A percentile compares a stretch with the other conserved stretches of the same genome.
Evolutionary conservation across 2,329 filamentous ascomycete species (phyloP).

Genomic region (Stenocarpella maydis): DNA sequence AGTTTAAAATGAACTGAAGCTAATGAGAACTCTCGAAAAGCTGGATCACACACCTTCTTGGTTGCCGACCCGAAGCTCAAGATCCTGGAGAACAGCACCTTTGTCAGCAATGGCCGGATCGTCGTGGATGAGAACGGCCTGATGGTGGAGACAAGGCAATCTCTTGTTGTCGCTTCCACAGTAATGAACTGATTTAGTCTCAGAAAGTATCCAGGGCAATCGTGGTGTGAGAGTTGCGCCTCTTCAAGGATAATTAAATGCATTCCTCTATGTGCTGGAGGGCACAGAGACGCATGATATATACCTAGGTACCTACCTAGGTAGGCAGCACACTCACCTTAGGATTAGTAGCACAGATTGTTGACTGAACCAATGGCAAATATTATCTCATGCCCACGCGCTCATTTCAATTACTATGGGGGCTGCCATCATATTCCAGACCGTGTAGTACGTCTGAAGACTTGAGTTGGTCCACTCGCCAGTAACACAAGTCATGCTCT

Average conservation of each 20-base stretch:
- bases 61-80: background rate
- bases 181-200: background rate
- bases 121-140: background rate
- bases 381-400: no score
- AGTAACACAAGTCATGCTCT: no score
- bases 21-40: background rate
- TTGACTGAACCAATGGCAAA: background rate
- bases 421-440: no score
- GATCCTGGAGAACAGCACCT: background rate
- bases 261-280: no score
- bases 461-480: no score
- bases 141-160: background rate
- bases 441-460: no score
- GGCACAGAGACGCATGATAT: background rate
- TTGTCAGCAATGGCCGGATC: background rate
- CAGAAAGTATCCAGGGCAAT: background rate
- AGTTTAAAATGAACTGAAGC: background rate
- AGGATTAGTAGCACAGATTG: no score
- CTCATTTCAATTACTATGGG: no score
- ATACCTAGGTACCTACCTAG: no score
- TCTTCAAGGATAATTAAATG: no score
- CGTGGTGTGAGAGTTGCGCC: background rate
- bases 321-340: no score
- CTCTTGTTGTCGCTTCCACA: background rate
- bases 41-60: background rate